Evolutionary conservation across 495 filamentous ascomycete species (phyloP), one percentile per base, ranked within the genome.

Genomic region (Hypoxylon crocopeplum): DNA sequence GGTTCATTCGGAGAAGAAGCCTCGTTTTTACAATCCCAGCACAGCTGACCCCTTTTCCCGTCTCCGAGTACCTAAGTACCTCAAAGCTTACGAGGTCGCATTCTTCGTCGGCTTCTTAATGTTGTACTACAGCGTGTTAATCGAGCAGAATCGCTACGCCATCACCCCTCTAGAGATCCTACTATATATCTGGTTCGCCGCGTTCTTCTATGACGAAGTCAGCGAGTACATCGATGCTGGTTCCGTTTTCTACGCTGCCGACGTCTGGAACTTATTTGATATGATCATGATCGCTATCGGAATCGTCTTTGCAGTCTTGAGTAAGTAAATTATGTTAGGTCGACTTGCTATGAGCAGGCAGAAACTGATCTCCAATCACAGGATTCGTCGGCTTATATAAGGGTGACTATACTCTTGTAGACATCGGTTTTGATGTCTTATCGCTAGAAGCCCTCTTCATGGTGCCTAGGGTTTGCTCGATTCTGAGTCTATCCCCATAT

Each of bases 241-340:
- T 63, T 80, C 88, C 13, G 73, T 90, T 22, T 92, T 97, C 69
- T 97, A 96, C 66, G 84, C 88, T 13, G 84, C 88, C 39, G 92
- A 95, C 66, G 89, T 97, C 51, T 97, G 93, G 92, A 93, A 88
- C 60, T 68, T 90, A 17, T 97, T 93, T 80, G 93, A 97, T 67
- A 69, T 96, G 50, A 85, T 84, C 32, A 96, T 97, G 60, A 93
- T 97, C 21, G 73, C 82, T n/a, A 90, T 93, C 17, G 93, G 92
- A 2, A 65, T 87, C 30, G 79, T 82, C 10, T 97, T 90, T 72
- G 79, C 91, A 25, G 72, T 88, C 20, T 69, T 86, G 24, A 80
- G 92, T 92, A 80, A 80, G 87, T 27, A 29, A 20, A 71, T 69
- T 85, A 15, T 79, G 88, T 89, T 78, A 76, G 85, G 46, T 49